Base-by-base conservation (phyloP, 352 stramenopile species). In the Pythium sp. region DNA sequence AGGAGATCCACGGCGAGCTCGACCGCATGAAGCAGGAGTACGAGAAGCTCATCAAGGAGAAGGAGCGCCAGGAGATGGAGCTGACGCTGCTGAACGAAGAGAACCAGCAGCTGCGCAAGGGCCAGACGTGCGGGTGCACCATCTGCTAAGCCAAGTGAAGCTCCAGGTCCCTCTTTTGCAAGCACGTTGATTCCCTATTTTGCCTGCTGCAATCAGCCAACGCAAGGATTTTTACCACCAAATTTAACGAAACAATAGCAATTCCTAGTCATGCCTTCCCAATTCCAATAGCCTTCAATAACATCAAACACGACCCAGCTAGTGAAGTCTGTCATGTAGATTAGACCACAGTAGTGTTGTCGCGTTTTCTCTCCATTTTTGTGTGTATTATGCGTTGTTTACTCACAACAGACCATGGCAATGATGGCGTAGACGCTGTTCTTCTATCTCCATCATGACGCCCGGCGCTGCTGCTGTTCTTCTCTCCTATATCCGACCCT, bases 31-130 rank as follows among this genome's bases (percentile, higher is more conserved):
- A 90, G 68, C 62, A 76, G 9, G 78, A 93, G 38, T 93, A 87
- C 63, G 84, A 91, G 62, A 75, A 78, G n/a, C 70, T 93, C 22
- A 67, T 90, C 30, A 87, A 92, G 68, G 88, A 94, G 68, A 94
- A 94, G 64, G 84, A 93, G 70, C 79, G 77, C 28, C 83, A 90
- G 63, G 82, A 92, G 64, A 85, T 90, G 75, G 84, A 95, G 79
- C 74, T 95, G 12, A 90, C 76, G 47, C 73, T 92, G 75, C 67
- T 93, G 51, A 89, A 80, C 61, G 81, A 93, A 61, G 87, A 93
- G 67, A 89, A 81, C 62, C 82, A 95, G 77, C 74, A 90, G 66
- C 72, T 95, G 61, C 83, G 82, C 26, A 87, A 92, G 62, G 80
- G 81, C 38, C 77, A 86, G 41, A 87, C 82, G 59, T 91, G 87